Conservation (phyloP, 441 rosid species). For the Bruguiera hainesii region DNA sequence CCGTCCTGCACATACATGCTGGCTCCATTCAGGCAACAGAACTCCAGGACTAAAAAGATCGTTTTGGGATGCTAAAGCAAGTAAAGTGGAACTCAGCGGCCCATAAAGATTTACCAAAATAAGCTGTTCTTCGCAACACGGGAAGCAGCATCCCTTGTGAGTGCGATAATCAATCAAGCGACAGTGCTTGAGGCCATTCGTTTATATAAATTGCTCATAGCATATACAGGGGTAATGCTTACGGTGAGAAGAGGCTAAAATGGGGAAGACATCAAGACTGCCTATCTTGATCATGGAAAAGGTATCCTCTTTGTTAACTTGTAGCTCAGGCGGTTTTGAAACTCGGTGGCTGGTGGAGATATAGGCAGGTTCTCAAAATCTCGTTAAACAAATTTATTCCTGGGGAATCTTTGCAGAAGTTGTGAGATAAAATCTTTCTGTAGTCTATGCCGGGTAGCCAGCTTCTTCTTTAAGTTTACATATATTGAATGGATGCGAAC, state of each 20-base stretch:
- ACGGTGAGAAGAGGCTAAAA: not conserved
- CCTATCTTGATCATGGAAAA: not conserved
- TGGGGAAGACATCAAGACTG: not conserved
- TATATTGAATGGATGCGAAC: slow-evolving; percentile 20
- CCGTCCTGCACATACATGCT: slow-evolving; percentile 20
- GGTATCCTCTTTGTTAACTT: not conserved
- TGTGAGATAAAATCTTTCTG: slow-evolving; percentile 2
- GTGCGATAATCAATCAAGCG: not conserved
- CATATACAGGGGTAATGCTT: not conserved
- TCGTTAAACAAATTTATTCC: not conserved
- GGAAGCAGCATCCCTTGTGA: not conserved
- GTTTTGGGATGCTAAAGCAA: slow-evolving; percentile 3
- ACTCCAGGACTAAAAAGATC: slow-evolving; percentile 7
- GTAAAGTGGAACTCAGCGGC: slow-evolving; percentile 4
- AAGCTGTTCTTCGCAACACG: not conserved
- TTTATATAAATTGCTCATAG: not conserved
- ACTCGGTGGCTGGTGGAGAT: too few species aligned
- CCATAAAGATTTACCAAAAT: not conserved
- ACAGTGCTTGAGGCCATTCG: slow-evolving; percentile 12
- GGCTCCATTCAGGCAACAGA: slow-evolving; percentile 35
- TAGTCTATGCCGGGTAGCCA: not conserved
- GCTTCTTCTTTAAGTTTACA: slow-evolving; percentile 27
- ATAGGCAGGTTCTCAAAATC: too few species aligned
- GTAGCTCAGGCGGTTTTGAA: not conserved
- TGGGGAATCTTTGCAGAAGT: slow-evolving; percentile 30